phyloP scores from a whole-genome alignment of 768 basidiomycete genomes.

The Collybia nuda region DNA sequence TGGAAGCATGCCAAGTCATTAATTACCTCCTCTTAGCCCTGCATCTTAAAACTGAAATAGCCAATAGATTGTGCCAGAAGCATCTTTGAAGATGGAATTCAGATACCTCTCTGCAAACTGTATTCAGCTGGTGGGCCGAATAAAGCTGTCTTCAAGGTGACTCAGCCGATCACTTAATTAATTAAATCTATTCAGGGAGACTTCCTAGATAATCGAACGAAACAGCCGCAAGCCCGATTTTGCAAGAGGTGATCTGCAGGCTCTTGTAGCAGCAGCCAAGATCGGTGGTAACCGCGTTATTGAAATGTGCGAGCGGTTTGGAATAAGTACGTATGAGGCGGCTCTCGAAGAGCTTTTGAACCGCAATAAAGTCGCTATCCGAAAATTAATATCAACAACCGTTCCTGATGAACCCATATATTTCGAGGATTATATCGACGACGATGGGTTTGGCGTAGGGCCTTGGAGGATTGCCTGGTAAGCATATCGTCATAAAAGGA shows the following conservation, averaged over 20 bases:
- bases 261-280: conserved; percentile 25
- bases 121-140: conserved; percentile 22
- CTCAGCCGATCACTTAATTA: neutral
- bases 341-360: conserved; percentile 22
- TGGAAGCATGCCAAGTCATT: conserved; percentile 19
- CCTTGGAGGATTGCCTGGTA: conserved; percentile 23
- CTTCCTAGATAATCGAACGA: conserved; percentile 13
- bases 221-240: conserved; percentile 27
- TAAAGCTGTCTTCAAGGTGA: conserved; percentile 21
- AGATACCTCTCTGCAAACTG: conserved; percentile 26
- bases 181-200: neutral
- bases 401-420: conserved; percentile 18
- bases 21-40: neutral
- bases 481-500: neutral
- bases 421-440: conserved; percentile 29
- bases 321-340: conserved; percentile 19
- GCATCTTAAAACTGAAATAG: neutral
- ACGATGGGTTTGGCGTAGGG: conserved; percentile 25
- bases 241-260: conserved; percentile 25
- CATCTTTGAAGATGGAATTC: conserved; percentile 26
- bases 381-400: conserved; percentile 23
- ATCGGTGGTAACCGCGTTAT: conserved; percentile 21
- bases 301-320: conserved; percentile 25
- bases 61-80: conserved; percentile 13
- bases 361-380: conserved; percentile 25